Percentiles rank a stretch among this genome's conserved stretches.
Evolutionary conservation across 345 rosid genomes (phyloP).

Genomic region (Aegle marmelos): DNA sequence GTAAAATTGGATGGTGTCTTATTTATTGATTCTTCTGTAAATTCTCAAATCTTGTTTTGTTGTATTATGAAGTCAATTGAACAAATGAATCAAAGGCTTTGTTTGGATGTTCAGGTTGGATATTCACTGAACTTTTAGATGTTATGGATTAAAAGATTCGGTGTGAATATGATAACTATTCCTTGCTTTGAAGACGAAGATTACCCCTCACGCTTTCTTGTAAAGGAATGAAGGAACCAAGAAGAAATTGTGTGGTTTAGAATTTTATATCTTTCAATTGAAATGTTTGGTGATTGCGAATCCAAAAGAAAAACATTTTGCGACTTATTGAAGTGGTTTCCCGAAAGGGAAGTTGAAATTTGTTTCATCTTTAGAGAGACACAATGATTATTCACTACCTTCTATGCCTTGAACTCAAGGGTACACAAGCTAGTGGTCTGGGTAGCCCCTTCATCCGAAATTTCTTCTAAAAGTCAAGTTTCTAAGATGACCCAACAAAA

Average conservation of each 20-base stretch:
- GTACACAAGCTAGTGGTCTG: constrained; percentile 40
- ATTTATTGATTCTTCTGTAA: constrained; percentile 54
- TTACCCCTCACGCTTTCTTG: constrained; percentile 3
- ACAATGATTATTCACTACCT: constrained; percentile 37
- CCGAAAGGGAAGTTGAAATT: constrained; percentile 26
- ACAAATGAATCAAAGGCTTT: constrained; percentile 6
- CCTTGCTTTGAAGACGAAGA: neutral
- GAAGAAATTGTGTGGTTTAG: constrained; percentile 16
- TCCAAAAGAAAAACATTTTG: neutral
- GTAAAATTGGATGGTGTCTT: constrained; percentile 18
- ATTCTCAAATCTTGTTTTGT: constrained; percentile 32
- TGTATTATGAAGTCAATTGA: constrained; percentile 24
- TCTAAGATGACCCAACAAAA: constrained; percentile 18
- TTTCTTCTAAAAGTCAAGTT: constrained; percentile 23
- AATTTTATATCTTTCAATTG: neutral
- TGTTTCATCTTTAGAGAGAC: constrained; percentile 31
- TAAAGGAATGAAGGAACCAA: constrained; percentile 15
- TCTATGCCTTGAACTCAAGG: constrained; percentile 21
- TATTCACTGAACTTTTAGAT: neutral
- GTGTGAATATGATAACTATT: neutral
- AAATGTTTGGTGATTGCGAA: constrained; percentile 6
- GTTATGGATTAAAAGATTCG: neutral
- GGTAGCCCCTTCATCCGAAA: constrained; percentile 10
- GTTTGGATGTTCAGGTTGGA: neutral
- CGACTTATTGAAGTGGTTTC: constrained; percentile 22